Evolutionary conservation across 768 basidiomycete species (phyloP), one percentile per base, ranked within the genome.

Genomic region (Flagelloscypha sp.): DNA sequence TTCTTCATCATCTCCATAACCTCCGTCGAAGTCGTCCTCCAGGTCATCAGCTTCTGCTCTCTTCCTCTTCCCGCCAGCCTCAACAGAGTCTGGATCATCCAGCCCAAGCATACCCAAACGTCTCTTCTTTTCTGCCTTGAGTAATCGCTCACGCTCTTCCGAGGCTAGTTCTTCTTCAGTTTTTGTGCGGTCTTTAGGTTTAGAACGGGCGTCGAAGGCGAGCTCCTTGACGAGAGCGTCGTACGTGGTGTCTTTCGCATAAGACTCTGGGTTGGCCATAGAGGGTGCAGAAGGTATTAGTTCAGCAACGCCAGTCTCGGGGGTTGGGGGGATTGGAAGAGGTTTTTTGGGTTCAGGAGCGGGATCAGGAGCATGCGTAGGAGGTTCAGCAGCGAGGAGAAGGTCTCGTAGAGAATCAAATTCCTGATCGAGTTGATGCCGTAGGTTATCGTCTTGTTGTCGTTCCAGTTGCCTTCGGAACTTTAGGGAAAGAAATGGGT

Each of bases 181-280:
- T 63, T 95, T 97, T 19, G 88, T 92, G 37, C 95, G 64, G 54
- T 99, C 86, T 52, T 89, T 95, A 1, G 95, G 85, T 44, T 92
- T 87, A 2, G 95, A 85, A 1, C 95, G 76, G 47, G 85, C 78
- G 40, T 98, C 95, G 49, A 93, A 94, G 0, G 84, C 92, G 24
- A 98, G 75, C 46, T 92, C 86, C 12, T 87, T 79, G 7, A 99
- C 93, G 44, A 79, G 81, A 48, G 83, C 80, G 58, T 99, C 94
- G 49, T 98, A 99, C 47, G 92, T 80, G 37, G 75, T 70, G 41
- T 77, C 71, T 7, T 60, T 47, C 8, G 65, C 53, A 5, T 55
- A 48, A 1, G 42, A 38, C 19, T 49, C 61, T n/a, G 24, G 29
- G 12, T 35, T 24, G 10, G 24, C 27, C 13, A 35, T 13, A 13